A percentile compares a stretch with the other conserved stretches of the same genome.
These are phyloP conservation scores for Stentor roeselii DNA, from an alignment of 73 alveolate genomes.

Conservation along the genomic window DNA sequence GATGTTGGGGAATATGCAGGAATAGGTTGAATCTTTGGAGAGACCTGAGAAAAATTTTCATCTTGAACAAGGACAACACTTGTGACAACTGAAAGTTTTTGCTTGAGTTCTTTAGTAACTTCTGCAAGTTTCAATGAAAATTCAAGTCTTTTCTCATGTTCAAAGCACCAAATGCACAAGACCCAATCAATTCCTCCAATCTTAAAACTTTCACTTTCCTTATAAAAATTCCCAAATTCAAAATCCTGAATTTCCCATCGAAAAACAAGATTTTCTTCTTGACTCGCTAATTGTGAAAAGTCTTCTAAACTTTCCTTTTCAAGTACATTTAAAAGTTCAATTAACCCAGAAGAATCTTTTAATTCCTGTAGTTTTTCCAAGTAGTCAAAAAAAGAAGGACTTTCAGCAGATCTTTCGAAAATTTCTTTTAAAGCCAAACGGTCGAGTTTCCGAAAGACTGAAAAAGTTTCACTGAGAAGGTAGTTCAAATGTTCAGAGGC, in stretches of 20 bases:
- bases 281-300: not conserved
- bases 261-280: not conserved
- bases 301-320: not conserved
- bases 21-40: not conserved
- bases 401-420: not conserved
- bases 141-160: conserved; percentile 17
- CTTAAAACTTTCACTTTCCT: not conserved
- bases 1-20: not conserved
- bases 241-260: not conserved
- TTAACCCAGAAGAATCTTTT: not conserved
- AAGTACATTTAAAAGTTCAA: not conserved
- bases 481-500: not conserved
- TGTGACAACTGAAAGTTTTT: not conserved
- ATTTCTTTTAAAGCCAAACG: not conserved
- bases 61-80: not conserved
- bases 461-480: not conserved
- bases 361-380: not conserved
- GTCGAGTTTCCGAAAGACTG: not conserved
- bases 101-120: not conserved
- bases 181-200: not conserved
- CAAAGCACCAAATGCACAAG: conserved; percentile 7
- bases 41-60: not conserved
- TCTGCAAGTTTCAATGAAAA: conserved; percentile 10
- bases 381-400: not conserved
- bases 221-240: conserved; percentile 16